A percentile compares a stretch with the other conserved stretches of the same genome.
phyloP scores from a whole-genome alignment of 1,284 basidiomycete species.

The Termitomyces sp. region DNA sequence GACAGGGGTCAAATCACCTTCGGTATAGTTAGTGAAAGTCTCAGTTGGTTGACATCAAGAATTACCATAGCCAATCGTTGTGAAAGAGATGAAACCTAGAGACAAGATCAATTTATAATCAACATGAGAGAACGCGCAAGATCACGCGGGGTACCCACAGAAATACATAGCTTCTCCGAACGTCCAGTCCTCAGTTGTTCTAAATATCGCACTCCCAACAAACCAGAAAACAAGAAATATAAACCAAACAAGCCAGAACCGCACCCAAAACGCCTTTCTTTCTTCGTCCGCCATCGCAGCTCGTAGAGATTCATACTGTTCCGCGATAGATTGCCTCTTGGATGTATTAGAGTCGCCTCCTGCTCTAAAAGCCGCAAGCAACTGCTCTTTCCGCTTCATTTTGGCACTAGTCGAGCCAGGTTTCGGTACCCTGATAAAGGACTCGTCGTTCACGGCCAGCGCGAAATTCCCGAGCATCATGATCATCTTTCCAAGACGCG shows the following conservation, averaged over 20 bases:
- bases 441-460: constrained; percentile 29
- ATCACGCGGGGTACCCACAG: constrained; percentile 39
- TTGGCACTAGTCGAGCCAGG: constrained; percentile 36
- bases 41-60: not conserved
- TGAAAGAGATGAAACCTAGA: constrained; percentile 56
- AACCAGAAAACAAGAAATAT: constrained; percentile 41
- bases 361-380: not conserved
- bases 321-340: constrained; percentile 9
- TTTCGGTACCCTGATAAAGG: constrained; percentile 11
- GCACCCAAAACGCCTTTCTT: constrained; percentile 31
- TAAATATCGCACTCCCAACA: constrained; percentile 37
- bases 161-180: constrained; percentile 59
- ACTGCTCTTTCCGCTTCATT: not conserved
- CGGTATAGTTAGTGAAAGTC: not conserved
- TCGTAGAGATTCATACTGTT: constrained; percentile 26
- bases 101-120: not conserved
- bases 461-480: constrained; percentile 45
- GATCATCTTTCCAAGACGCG: constrained; percentile 48
- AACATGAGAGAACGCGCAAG: constrained; percentile 5
- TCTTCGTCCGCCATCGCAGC: constrained; percentile 30
- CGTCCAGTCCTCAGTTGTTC: constrained; percentile 36
- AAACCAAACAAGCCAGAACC: constrained; percentile 31
- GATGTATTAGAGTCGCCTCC: constrained; percentile 1
- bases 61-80: constrained; percentile 62
- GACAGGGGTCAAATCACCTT: constrained; percentile 54